Base-by-base conservation (phyloP, 1,284 basidiomycete genomes). In the Neonothopanus nambi region DNA sequence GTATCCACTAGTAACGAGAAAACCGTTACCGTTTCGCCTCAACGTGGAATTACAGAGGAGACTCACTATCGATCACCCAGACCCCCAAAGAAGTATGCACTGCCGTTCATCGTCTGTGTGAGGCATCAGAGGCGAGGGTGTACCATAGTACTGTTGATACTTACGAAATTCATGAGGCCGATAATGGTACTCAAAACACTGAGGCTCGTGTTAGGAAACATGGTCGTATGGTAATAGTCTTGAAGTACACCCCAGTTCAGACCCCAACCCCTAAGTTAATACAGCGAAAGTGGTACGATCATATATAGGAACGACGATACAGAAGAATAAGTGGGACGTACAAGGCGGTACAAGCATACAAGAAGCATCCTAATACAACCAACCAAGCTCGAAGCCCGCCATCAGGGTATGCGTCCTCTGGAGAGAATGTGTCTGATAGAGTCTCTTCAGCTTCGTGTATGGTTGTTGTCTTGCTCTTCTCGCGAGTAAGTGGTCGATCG, bases 61-160 rank as follows among this genome's bases (percentile, higher is more conserved):
- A 55, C 58, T 54, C 47, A 59, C 58, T 33, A 59, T 28, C 58
- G 43, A 52, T 59, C 58, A 13, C 58, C 58, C 20, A 59, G 30
- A 12, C 58, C 55, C 20, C 58, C 58, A n/a, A 55, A 53, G 20
- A 59, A 20, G 41, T 57, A 59, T 13, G 58, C 35, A 24, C 56
- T 53, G 12, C 44, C 53, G 15, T 49, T 54, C 58, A 59, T 59
- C 17, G 47, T 51, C 58, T 59, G 42, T 28, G 12, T 23, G 18
- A 26, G 15, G 12, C 8, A 24, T 24, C 23, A 23, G 12, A 11
- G 20, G 30, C 15, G 1, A 17, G 21, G 21, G 9, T 21, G 2
- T 43, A 38, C n/a, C 30, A 33, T 33, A 33, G 8, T 9, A 33
- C 30, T 13, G 18, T 6, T 5, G 13, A 24, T 12, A 28, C 54